Conservation (phyloP, 2,329 filamentous ascomycete species). For the Volutella citrinella region DNA sequence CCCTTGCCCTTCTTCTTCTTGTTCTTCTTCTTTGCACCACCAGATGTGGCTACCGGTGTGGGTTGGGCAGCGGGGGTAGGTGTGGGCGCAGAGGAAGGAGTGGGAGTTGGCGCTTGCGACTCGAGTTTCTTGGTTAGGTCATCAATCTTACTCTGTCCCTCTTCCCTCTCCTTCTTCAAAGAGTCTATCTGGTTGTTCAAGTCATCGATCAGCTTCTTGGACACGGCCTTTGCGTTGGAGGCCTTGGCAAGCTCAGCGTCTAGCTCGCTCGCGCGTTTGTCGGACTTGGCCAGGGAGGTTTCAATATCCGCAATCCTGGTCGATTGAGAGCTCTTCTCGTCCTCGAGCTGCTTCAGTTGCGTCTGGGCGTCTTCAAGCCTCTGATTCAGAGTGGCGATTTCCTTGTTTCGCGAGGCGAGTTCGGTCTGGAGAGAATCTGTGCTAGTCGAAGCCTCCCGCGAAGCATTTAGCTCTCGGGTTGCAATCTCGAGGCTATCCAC, state of each 20-base stretch:
- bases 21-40: constrained; percentile 59
- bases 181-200: constrained; percentile 35
- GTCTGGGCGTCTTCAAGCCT: constrained; percentile 42
- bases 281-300: constrained; percentile 31
- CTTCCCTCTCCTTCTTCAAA: constrained; percentile 31
- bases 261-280: constrained; percentile 36
- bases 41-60: constrained; percentile 19
- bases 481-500: constrained; percentile 65
- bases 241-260: constrained; percentile 39
- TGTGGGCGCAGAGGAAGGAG: constrained; percentile 18
- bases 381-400: constrained; percentile 50
- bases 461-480: constrained; percentile 58
- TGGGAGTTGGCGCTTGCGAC: constrained; percentile 13
- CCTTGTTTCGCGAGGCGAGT: constrained; percentile 44
- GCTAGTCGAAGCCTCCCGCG: constrained; percentile 37
- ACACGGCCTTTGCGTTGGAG: constrained; percentile 36
- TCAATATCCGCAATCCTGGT: constrained; percentile 35
- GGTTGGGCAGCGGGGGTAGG: constrained; percentile 23
- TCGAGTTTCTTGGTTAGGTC: constrained; percentile 46
- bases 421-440: constrained; percentile 48
- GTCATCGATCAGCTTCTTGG: constrained; percentile 40
- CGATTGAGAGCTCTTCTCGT: constrained; percentile 29
- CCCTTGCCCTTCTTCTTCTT: constrained; percentile 90
- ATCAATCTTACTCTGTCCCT: constrained; percentile 31
- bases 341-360: constrained; percentile 44